Evolutionary conservation across 805 yeast species (phyloP).

Genomic region (Ogataea saltuana): DNA sequence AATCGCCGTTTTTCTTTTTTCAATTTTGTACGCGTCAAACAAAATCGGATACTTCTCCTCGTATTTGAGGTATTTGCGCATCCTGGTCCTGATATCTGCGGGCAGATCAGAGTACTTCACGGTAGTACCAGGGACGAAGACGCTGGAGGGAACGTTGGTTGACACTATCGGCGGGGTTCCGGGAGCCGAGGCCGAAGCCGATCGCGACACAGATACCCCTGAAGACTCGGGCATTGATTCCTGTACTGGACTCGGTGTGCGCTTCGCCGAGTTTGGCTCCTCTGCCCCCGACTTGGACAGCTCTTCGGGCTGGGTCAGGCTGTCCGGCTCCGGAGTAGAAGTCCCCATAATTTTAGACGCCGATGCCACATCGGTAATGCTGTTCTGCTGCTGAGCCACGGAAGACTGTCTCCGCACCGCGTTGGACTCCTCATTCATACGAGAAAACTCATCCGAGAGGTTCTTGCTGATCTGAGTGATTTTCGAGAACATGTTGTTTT

Average conservation of each 20-base stretch:
- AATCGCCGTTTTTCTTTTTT: conserved; percentile 64
- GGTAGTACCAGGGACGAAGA: conserved; percentile 32
- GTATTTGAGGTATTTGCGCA: conserved; percentile 78
- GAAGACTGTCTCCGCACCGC: conserved; percentile 23
- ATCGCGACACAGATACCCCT: neutral
- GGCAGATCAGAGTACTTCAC: conserved; percentile 47
- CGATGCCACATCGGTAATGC: conserved; percentile 25
- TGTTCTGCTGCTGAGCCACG: conserved; percentile 14
- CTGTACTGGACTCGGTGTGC: conserved; percentile 1
- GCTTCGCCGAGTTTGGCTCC: neutral
- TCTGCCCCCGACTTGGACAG: conserved; percentile 2
- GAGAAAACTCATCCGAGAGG: conserved; percentile 56
- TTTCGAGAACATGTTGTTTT: conserved; percentile 49
- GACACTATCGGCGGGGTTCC: neutral
- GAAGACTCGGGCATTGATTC: no score
- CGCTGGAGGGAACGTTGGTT: neutral
- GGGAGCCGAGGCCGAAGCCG: conserved; percentile 3
- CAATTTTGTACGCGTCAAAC: conserved; percentile 80
- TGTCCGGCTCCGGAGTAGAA: conserved; percentile 49
- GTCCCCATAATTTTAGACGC: conserved; percentile 39
- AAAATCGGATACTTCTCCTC: conserved; percentile 88
- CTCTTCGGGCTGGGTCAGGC: conserved; percentile 49
- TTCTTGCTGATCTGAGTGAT: conserved; percentile 64
- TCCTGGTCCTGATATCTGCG: conserved; percentile 56
- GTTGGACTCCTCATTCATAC: conserved; percentile 35